Base-by-base conservation (phyloP, 768 basidiomycete genomes). In the Amanita jacksonii region DNA sequence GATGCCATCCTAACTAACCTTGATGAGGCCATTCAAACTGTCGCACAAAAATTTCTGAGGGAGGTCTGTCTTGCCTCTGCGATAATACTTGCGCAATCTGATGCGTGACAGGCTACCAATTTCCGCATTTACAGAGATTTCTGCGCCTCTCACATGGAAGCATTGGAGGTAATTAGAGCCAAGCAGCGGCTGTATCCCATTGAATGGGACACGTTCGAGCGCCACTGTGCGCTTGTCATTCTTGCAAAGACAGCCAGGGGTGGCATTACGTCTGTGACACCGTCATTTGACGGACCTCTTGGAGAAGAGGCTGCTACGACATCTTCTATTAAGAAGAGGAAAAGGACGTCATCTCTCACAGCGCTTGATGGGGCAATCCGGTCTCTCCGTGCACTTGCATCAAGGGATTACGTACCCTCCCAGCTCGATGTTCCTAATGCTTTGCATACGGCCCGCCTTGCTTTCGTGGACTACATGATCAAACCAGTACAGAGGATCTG, bases 401-500 rank as follows among this genome's bases (percentile, higher is more conserved):
- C 62, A 2, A 70, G 60, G 49, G 67, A 68, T 3, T 49, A 55
- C 5, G 47, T 54, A 5, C 41, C 54, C 5, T 52, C 52, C 39
- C 52, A 59, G 18, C 23, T 51, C 5, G 57, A 52, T 24, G 35
- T 47, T 15, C 53, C 59, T 15, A 61, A 51, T 57, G 57, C 57
- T 45, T 66, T 57, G 46, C 50, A 54, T 36, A 52, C 54, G 4
- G 59, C 65, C 9, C 74, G 75, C 16, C 72, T 86, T 28, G 70
- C 72, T 46, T 79, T 86, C 60, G 65, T 77, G 52, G 94, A 98
- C 64, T 92, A 92, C 57, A 73, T 97, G 65, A 97, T 99, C 65
- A 91, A 91, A 62, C 94, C 94, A n/a, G 75, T 97, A 12, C 94
- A 99, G 62, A 72, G 92, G 40, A 84, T 99, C 39, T 97, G 93